Base-by-base conservation (phyloP, 2,329 filamentous ascomycete species). In the Ophiostoma quercus region DNA sequence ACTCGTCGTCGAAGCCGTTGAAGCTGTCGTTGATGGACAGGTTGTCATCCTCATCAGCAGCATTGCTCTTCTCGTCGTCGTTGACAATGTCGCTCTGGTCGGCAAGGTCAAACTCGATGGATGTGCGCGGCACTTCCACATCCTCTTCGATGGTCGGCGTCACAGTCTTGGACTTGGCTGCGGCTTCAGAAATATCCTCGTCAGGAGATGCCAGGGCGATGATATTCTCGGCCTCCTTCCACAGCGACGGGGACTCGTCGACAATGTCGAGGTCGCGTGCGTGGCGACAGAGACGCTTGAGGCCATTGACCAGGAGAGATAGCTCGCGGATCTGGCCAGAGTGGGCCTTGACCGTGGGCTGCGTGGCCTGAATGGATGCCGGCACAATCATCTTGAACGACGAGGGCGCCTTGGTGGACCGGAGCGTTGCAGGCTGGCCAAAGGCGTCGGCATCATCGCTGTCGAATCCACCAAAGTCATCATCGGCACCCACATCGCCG, bases 211-310 rank as follows among this genome's bases (percentile, higher is more conserved):
- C 92, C n/a, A 96, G 81, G 43, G 91, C 90, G 76, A 96, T 95
- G 79, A 96, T 94, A 16, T 91, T 91, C 77, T 95, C 91, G 1
- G 92, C 92, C 77, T 95, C 91, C 74, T 88, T 87, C 91, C 91
- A 96, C 66, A 91, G 82, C 14, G 81, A 80, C 14, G 84, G 83
- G 29, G 88, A 84, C 6, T 90, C 90, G 71, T 85, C 80, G 0
- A 87, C 78, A 76, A 94, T 84, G 57, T 88, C 84, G 76, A 92
- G 85, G 63, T 89, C 85, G 22, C 87, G 85, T 6, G 89, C 92
- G 54, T 91, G 87, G 14, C 89, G 84, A 71, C 89, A 89, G 16
- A 95, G 81, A 71, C 91, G 88, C 80, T 94, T 95, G 71, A 96
- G 81, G 74, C 94, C 91, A 77, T 94, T 92, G 65, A 96, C 92